Conservation (phyloP, 1,284 basidiomycete genomes). For the Ustilago trichophora region DNA sequence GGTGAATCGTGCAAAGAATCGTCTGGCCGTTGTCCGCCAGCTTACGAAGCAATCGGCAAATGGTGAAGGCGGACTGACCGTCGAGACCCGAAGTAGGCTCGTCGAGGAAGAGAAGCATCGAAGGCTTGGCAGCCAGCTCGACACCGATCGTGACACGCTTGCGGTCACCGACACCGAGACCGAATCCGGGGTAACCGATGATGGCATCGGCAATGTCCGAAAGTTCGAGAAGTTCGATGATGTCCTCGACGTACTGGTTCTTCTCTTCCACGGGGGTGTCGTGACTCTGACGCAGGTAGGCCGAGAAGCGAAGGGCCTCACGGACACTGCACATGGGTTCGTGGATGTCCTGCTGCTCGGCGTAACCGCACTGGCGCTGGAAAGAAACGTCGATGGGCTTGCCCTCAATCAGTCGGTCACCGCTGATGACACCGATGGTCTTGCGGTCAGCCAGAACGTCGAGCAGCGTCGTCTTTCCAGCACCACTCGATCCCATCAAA, state of each 20-base stretch:
- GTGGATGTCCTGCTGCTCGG: slow-evolving; percentile 59
- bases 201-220: slow-evolving; percentile 49
- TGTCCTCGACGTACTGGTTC: slow-evolving; percentile 52
- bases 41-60: slow-evolving; percentile 45
- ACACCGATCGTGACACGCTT: slow-evolving; percentile 62
- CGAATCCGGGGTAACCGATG: slow-evolving; percentile 54
- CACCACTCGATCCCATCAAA: slow-evolving; percentile 61
- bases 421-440: slow-evolving; percentile 49
- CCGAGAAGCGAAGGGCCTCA: slow-evolving; percentile 59
- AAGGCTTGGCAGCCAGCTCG: slow-evolving; percentile 59
- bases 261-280: slow-evolving; percentile 49
- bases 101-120: slow-evolving; percentile 61
- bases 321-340: slow-evolving; percentile 48
- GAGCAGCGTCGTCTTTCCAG: slow-evolving; percentile 60
- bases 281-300: slow-evolving; percentile 52
- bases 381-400: slow-evolving; percentile 45
- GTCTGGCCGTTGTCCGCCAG: slow-evolving; percentile 55
- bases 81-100: slow-evolving; percentile 60
- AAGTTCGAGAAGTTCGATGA: slow-evolving; percentile 57
- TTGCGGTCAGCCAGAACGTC: slow-evolving; percentile 56
- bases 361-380: slow-evolving; percentile 54
- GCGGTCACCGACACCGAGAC: slow-evolving; percentile 52
- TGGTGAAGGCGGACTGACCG: slow-evolving; percentile 49
- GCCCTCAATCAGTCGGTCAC: slow-evolving; percentile 48
- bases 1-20: slow-evolving; percentile 61